These are phyloP conservation scores for Xanthoceras sorbifolium DNA, from an alignment of 345 rosid species.

Conservation along the genomic window DNA sequence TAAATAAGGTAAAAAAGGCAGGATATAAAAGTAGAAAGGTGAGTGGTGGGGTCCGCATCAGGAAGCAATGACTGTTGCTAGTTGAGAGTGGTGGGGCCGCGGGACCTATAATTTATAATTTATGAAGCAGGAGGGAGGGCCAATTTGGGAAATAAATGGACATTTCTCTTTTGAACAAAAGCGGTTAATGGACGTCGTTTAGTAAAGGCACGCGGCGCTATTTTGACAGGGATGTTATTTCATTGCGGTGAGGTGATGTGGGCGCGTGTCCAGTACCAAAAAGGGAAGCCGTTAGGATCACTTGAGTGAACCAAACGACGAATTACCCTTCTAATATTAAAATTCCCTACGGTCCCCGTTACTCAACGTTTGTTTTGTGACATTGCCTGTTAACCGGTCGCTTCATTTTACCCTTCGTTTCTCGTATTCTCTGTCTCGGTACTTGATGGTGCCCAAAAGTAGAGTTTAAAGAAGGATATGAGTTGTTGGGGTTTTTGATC, in stretches of 20 bases:
- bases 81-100: background rate
- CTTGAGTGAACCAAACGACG: background rate
- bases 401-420: background rate
- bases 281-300: background rate
- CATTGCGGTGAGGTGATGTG: background rate
- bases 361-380: background rate
- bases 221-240: background rate
- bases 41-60: conserved; percentile 5
- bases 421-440: background rate
- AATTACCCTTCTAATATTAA: no score
- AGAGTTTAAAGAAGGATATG: background rate
- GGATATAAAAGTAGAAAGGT: no score
- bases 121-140: background rate
- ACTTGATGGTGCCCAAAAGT: background rate
- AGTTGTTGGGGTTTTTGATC: no score
- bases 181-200: conserved; percentile 10
- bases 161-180: background rate
- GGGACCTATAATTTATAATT: background rate
- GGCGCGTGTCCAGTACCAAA: background rate
- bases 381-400: background rate
- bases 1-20: background rate
- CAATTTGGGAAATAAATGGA: background rate
- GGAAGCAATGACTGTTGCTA: background rate
- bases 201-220: conserved; percentile 15
- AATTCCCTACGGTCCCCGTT: no score